Percentiles rank a stretch among this genome's conserved stretches.
Conservation (phyloP, 768 basidiomycete genomes). For the Suillus fuscotomentosus region DNA sequence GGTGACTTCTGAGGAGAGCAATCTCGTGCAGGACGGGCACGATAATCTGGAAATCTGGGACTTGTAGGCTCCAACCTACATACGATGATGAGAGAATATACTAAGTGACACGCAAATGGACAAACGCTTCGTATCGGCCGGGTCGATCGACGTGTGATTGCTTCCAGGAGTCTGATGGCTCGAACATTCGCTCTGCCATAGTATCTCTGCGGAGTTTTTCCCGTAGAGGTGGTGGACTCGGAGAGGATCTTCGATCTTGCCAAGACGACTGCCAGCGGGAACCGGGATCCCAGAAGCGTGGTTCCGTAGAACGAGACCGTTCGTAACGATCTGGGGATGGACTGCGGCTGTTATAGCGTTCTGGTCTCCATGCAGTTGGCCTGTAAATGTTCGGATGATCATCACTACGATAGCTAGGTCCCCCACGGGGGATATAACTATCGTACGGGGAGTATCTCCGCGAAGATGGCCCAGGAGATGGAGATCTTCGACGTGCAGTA, state of each 20-base stretch:
- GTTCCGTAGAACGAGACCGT: conserved; percentile 36
- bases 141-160: conserved; percentile 50
- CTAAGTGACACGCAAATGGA: conserved; percentile 23
- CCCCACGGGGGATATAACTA: conserved; percentile 46
- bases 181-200: conserved; percentile 58
- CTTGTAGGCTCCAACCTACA: conserved; percentile 24
- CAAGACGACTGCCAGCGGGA: conserved; percentile 39
- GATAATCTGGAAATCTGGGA: conserved; percentile 38
- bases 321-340: conserved; percentile 55
- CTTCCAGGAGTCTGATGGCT: conserved; percentile 74
- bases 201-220: conserved; percentile 35
- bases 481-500: conserved; percentile 43
- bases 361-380: conserved; percentile 37
- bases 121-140: conserved; percentile 40
- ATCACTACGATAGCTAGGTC: conserved; percentile 34
- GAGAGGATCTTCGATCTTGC: conserved; percentile 44
- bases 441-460: conserved; percentile 45
- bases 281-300: conserved; percentile 47
- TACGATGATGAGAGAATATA: conserved; percentile 15
- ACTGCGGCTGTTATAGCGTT: conserved; percentile 40
- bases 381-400: conserved; percentile 43
- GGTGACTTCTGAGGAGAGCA: conserved; percentile 35
- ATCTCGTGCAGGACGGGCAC: conserved; percentile 32
- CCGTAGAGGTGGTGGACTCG: conserved; percentile 34
- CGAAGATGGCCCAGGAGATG: conserved; percentile 48